Conservation (phyloP, 140 eudicot genomes). For the Senecio squalidus region DNA sequence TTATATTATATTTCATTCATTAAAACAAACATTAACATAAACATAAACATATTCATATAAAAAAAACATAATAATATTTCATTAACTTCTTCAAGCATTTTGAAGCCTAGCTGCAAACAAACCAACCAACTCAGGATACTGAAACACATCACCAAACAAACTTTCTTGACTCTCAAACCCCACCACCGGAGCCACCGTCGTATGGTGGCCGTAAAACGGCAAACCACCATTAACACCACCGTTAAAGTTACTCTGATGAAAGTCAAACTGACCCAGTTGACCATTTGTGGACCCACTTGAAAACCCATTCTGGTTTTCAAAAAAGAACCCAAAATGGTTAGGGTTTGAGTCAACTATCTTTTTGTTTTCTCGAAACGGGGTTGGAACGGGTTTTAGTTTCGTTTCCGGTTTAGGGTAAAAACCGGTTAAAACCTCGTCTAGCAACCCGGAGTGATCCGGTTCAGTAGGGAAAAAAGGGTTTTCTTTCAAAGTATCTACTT, state of each 20-base stretch:
- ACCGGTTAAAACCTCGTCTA: slow-evolving; percentile 60
- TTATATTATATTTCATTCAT: not conserved
- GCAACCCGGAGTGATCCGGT: slow-evolving; percentile 60
- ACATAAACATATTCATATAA: not conserved
- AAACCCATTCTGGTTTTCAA: slow-evolving; percentile 11
- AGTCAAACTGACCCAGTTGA: slow-evolving; percentile 12
- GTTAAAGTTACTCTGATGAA: slow-evolving; percentile 4
- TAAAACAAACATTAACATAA: not conserved
- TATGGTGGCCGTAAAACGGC: slow-evolving; percentile 8
- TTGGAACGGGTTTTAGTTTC: slow-evolving; percentile 4
- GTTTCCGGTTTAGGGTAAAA: slow-evolving; percentile 56
- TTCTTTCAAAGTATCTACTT: too few species aligned
- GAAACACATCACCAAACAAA: slow-evolving; percentile 42
- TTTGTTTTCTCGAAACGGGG: not conserved
- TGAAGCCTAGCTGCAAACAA: slow-evolving; percentile 26
- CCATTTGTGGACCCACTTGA: not conserved
- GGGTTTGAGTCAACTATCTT: slow-evolving; percentile 15
- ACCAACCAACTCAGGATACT: slow-evolving; percentile 38
- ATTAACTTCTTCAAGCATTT: slow-evolving; percentile 12
- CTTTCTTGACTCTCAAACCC: slow-evolving; percentile 24
- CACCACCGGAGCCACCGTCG: slow-evolving; percentile 4
- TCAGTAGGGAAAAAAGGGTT: slow-evolving; percentile 51
- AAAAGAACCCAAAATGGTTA: slow-evolving; percentile 26
- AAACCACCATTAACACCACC: slow-evolving; percentile 14
- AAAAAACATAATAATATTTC: not conserved